These are phyloP conservation scores for Talaromyces sp. DNA, from an alignment of 2,329 filamentous ascomycete species.

Conservation along the genomic window DNA sequence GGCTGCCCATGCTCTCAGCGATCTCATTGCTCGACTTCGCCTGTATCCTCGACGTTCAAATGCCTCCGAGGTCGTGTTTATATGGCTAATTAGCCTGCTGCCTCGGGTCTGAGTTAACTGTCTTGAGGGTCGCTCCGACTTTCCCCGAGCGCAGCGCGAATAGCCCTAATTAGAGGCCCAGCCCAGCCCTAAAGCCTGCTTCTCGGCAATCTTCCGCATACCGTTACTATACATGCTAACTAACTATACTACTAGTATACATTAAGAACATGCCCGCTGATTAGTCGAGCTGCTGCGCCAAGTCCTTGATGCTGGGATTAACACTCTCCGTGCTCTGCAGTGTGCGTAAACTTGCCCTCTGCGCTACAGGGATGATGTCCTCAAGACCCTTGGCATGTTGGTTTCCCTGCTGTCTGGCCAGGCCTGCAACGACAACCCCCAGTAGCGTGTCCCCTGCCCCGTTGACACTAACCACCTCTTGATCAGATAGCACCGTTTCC, in stretches of 20 bases:
- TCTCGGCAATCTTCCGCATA: background rate
- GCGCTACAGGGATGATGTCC: constrained; percentile 71
- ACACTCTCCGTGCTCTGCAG: constrained; percentile 73
- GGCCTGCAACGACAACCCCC: constrained; percentile 74
- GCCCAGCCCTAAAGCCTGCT: background rate
- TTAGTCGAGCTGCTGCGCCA: background rate
- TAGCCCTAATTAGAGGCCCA: background rate
- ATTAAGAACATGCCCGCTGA: background rate
- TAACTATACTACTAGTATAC: background rate
- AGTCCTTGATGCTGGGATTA: constrained; percentile 26
- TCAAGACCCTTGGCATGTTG: constrained; percentile 46
- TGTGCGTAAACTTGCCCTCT: constrained; percentile 74
- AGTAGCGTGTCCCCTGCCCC: constrained; percentile 92
- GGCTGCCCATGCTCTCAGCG: background rate
- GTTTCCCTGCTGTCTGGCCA: constrained; percentile 50
- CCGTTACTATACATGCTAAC: background rate
- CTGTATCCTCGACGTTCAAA: background rate
- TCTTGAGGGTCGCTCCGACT: background rate
- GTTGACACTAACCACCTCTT: constrained; percentile 81
- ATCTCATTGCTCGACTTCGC: background rate
- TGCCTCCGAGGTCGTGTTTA: background rate
- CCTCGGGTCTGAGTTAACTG: background rate
- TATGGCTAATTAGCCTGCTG: background rate
- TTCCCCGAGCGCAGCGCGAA: background rate
- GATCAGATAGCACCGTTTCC: constrained; percentile 54